phyloP scores from a whole-genome alignment of 495 filamentous ascomycete genomes.

The Elasticomyces elasticus region DNA sequence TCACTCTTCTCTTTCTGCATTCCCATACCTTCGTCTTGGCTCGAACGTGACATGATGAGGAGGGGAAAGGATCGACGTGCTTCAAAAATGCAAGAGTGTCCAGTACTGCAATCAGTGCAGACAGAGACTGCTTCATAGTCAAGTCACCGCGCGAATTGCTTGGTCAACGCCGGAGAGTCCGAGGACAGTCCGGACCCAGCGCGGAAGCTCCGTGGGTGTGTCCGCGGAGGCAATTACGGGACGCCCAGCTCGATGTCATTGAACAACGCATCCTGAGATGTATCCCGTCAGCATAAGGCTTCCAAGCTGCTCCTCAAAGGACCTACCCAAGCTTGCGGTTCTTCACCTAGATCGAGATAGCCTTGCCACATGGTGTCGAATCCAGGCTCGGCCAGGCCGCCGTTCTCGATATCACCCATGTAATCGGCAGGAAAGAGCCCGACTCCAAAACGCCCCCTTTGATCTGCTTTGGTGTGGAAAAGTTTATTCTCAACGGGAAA shows the following conservation, averaged over 20 bases:
- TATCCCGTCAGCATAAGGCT: no score
- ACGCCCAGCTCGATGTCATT: constrained; percentile 1
- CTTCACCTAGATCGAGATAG: constrained; percentile 10
- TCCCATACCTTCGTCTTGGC: neutral
- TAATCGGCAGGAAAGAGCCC: neutral
- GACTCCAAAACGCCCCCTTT: neutral
- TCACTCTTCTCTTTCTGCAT: neutral
- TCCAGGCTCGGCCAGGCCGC: neutral
- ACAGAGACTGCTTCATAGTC: no score
- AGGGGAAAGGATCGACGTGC: no score
- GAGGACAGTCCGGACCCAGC: neutral
- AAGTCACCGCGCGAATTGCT: no score
- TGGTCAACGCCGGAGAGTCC: no score
- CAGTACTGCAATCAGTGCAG: no score
- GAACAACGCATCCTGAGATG: constrained; percentile 18
- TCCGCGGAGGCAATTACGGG: neutral
- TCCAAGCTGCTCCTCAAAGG: no score
- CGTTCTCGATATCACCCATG: neutral
- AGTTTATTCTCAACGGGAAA: neutral
- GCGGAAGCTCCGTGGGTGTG: no score
- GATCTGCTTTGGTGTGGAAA: neutral
- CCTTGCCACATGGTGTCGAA: constrained; percentile 14
- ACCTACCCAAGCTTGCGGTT: neutral
- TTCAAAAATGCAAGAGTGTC: no score
- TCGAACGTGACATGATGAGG: neutral